Evolutionary conservation across 140 eudicot species (phyloP).

Genomic region (Bidens hawaiensis): DNA sequence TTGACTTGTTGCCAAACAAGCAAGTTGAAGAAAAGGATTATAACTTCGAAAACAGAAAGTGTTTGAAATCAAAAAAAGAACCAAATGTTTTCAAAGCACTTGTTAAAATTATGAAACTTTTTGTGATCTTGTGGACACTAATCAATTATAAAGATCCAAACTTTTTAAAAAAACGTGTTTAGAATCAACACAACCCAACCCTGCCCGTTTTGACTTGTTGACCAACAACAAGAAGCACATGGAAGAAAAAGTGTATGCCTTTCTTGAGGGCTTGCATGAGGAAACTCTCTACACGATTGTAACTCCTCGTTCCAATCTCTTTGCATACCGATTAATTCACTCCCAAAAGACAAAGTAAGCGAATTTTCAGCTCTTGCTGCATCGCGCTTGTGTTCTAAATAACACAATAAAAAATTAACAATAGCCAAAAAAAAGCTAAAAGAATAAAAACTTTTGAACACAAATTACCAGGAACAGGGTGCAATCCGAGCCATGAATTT

Average conservation of each 20-base stretch:
- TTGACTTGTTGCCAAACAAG: not conserved
- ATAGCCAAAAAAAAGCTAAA: conserved; percentile 7
- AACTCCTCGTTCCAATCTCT: conserved; percentile 99
- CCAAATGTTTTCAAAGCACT: not conserved
- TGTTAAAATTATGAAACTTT: not conserved
- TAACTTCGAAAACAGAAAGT: not conserved
- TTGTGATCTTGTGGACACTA: not conserved
- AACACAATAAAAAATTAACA: not conserved
- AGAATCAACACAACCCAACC: not conserved
- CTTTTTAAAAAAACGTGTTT: not conserved
- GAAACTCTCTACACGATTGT: conserved; percentile 97
- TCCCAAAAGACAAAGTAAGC: conserved; percentile 91
- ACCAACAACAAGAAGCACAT: not conserved
- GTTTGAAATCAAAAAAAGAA: no score
- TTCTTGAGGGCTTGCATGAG: conserved; percentile 87
- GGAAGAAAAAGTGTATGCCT: conserved; percentile 34
- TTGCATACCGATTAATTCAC: conserved; percentile 98
- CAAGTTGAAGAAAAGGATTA: not conserved
- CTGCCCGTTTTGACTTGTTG: not conserved
- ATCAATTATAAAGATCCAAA: not conserved
- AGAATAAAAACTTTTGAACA: not conserved
- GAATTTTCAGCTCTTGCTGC: conserved; percentile 97
- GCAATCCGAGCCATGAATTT: conserved; percentile 85
- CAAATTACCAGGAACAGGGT: conserved; percentile 82
- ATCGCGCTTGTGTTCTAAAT: conserved; percentile 84